Percentiles rank a stretch among this genome's conserved stretches.
Conservation (phyloP, 2,329 filamentous ascomycete species). For the Trichophyton equinum region DNA sequence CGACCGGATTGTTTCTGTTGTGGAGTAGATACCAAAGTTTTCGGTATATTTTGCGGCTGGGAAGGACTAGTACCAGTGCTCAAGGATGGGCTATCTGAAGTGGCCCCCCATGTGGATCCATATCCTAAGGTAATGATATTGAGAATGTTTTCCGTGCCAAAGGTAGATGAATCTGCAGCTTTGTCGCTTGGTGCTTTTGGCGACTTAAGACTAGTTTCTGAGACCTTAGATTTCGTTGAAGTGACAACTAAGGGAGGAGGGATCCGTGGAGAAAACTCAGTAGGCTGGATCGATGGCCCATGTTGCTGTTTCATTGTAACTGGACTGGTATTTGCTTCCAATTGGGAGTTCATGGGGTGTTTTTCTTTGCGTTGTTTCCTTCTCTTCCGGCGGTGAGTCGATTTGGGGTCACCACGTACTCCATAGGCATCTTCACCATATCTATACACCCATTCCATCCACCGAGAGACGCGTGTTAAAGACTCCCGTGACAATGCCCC, state of each 20-base stretch:
- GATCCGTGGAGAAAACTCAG: conserved; percentile 26
- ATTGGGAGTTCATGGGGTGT: neutral
- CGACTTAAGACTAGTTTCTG: conserved; percentile 11
- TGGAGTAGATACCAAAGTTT: conserved; percentile 9
- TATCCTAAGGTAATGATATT: conserved; percentile 41
- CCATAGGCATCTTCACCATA: conserved; percentile 80
- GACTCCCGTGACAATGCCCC: conserved; percentile 61
- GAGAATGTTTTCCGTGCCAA: conserved; percentile 35
- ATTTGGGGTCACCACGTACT: conserved; percentile 63
- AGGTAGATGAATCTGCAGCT: conserved; percentile 19
- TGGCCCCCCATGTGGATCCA: conserved; percentile 36
- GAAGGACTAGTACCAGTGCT: conserved; percentile 20
- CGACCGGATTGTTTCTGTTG: conserved; percentile 16
- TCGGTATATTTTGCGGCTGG: conserved; percentile 8
- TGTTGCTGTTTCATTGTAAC: too few relatives aligned
- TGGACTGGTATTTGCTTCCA: neutral
- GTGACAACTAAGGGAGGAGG: conserved; percentile 32
- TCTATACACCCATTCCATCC: conserved; percentile 78
- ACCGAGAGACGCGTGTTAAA: conserved; percentile 60
- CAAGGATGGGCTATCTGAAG: conserved; percentile 20
- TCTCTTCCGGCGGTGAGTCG: conserved; percentile 42
- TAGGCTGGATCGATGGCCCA: too few relatives aligned
- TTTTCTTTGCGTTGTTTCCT: neutral
- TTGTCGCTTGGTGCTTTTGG: conserved; percentile 11
- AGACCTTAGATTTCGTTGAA: conserved; percentile 9